Percentiles rank a stretch among this genome's conserved stretches.
These are phyloP conservation scores for Agaricus blazei DNA, from an alignment of 768 basidiomycete genomes.

Conservation along the genomic window DNA sequence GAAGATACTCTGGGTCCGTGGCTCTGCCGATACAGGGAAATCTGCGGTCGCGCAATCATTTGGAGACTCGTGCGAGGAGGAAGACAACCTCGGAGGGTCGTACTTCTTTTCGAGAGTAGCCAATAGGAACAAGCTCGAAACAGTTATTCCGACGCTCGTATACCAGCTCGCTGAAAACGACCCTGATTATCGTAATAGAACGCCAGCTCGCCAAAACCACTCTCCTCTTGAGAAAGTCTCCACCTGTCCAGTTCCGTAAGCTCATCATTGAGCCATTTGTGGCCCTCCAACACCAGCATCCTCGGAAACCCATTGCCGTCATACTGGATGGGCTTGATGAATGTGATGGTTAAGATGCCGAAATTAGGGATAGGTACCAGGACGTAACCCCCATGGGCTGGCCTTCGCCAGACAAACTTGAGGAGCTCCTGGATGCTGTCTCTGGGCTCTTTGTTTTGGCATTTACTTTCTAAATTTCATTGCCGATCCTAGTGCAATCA, in stretches of 20 bases:
- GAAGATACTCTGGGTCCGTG: constrained; percentile 7
- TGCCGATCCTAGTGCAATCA: too few species aligned
- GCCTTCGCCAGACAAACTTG: too few species aligned
- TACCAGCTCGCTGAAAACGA: not conserved
- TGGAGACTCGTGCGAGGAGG: not conserved
- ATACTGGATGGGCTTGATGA: constrained; percentile 1
- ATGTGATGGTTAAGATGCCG: not conserved
- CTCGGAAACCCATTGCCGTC: not conserved
- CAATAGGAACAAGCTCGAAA: not conserved
- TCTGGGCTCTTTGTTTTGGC: too few species aligned
- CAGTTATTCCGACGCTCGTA: not conserved
- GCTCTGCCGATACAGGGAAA: constrained; percentile 7
- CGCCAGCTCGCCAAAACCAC: not conserved
- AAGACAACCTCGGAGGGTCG: not conserved
- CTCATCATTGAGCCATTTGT: constrained; percentile 1
- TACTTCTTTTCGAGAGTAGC: not conserved
- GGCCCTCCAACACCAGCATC: not conserved
- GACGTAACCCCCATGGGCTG: too few species aligned
- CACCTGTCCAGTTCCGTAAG: not conserved
- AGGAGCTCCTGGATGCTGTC: too few species aligned
- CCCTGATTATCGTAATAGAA: not conserved
- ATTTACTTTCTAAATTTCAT: too few species aligned
- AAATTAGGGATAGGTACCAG: too few species aligned
- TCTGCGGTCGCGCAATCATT: constrained; percentile 5
- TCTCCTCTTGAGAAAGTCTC: not conserved